Evolutionary conservation across 768 basidiomycete species (phyloP), one percentile per base, ranked within the genome.

Genomic region (Mycena olivaceomarginata): DNA sequence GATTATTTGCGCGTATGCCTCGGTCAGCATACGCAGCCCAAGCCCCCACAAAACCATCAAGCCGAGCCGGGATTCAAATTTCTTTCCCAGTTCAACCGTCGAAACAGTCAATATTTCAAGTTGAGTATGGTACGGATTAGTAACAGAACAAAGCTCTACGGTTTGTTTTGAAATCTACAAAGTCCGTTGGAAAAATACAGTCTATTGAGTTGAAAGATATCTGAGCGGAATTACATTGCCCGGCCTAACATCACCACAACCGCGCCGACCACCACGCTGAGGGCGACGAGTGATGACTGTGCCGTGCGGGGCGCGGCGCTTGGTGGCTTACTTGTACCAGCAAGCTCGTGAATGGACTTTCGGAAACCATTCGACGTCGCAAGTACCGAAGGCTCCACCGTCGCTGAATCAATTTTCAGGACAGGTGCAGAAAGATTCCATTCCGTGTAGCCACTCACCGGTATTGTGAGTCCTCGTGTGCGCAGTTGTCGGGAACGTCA

Each of bases 261-360:
- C 22, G 45, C 7, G 13, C 22, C 31, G 25, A 59, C 15, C 5
- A 37, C 11, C 5, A 59, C 22, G 9, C 65, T 45, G 9, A 31
- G 4, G 5, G 25, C n/a, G 22, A 48, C 45, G 16, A 51, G 31
- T 15, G 65, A 18, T 6, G 65, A n/a, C n/a, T 37, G 22, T 16
- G 45, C 41, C 11, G 45, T 16, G 45, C 40, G 39, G 11, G n/a
- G 6, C 13, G 57, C 57, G 22, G n/a, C 69, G 31, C 31, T 70
- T 13, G 69, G 69, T 43, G 41, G 11, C 45, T 48, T 60, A 16
- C 69, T 70, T 43, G 69, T 70, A 3, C 69, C 69, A 5, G 69
- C 69, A 1, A 62, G 57, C 69, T 70, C 59, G 10, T 62, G 51
- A 10, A 37, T 43, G 9, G 57, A 13, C 53, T 16, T 40, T 15